Base-by-base conservation (phyloP, 1,139 yeast genomes). In the Wickerhamomyces sp. region DNA sequence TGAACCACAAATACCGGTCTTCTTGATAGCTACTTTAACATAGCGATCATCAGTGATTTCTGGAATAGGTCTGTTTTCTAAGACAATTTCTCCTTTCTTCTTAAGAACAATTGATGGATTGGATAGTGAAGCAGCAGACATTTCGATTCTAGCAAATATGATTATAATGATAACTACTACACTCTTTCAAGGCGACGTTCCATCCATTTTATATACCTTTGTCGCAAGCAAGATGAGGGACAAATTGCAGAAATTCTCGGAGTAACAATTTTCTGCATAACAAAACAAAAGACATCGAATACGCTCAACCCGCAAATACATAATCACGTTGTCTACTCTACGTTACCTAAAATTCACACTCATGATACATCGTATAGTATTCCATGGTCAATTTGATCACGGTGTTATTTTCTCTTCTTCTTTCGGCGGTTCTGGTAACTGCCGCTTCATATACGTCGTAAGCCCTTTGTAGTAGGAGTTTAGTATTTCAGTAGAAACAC, bases 1-100 rank as follows among this genome's bases (percentile, higher is more conserved):
- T 5, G 89, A 80, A 5, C 96, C 96, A 61, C 96, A 88, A 46
- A 88, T 81, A 37, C 96, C 96, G 0, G 96, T 88, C 39, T 62
- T 62, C 48, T 59, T 63, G 50, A 88, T 83, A 40, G 80, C 81
- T 21, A 88, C 77, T 51, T 83, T 74, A 33, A 88, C 96, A 47
- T 78, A 84, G 51, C 76, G 76, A 33, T 83, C 81, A 46, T 78
- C 80, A 9, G 58, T 56, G 46, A 84, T 65, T 50, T 65, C 64
- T 12, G 95, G 95, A 27, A 78, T 65, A 9, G 84, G 81, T 47
- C 79, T 74, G 39, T 78, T 72, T 62, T 83, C 90, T 49, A 78
- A 75, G 26, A 69, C 64, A 49, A 86, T 83, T 45, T 78, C 78
- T 54, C 80, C 78, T 48, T 79, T 65, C 55, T 77, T 74, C 58